Conservation (phyloP, 2,329 filamentous ascomycete genomes). For the Cladobotryum mycophilum region DNA sequence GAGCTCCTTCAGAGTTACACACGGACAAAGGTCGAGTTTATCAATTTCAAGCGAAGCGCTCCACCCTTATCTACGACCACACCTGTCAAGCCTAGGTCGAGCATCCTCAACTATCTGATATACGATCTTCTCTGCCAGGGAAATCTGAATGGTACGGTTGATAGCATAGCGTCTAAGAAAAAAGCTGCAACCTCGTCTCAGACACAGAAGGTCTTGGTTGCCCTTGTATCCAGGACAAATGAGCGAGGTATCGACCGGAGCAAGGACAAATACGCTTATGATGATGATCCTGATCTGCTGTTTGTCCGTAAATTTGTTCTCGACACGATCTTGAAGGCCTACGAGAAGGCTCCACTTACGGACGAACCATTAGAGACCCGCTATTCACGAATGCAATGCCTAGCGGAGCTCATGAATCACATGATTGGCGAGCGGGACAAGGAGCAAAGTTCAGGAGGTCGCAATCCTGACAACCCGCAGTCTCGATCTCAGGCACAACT, state of each 20-base stretch:
- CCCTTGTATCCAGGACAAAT: constrained; percentile 79
- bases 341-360: constrained; percentile 77
- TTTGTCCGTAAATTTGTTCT: constrained; percentile 94
- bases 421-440: constrained; percentile 80
- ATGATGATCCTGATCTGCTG: constrained; percentile 75
- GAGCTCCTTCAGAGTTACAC: constrained; percentile 91
- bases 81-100: constrained; percentile 88
- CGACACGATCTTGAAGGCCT: constrained; percentile 85
- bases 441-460: constrained; percentile 40
- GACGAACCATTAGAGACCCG: constrained; percentile 76
- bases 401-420: constrained; percentile 87
- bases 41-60: constrained; percentile 94
- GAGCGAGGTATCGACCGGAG: constrained; percentile 60
- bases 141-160: constrained; percentile 60
- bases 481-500: constrained; percentile 71
- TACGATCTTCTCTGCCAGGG: constrained; percentile 64
- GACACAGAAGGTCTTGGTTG: constrained; percentile 79
- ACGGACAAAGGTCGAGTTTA: constrained; percentile 94
- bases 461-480: constrained; percentile 34
- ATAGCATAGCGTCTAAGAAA: constrained; percentile 76
- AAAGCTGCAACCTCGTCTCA: constrained; percentile 76
- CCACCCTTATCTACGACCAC: constrained; percentile 77
- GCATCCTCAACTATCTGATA: constrained; percentile 88
- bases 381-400: constrained; percentile 78
- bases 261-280: constrained; percentile 55